These are phyloP conservation scores for Mycothermus thermophilus DNA, from an alignment of 495 filamentous ascomycete genomes.

Conservation along the genomic window DNA sequence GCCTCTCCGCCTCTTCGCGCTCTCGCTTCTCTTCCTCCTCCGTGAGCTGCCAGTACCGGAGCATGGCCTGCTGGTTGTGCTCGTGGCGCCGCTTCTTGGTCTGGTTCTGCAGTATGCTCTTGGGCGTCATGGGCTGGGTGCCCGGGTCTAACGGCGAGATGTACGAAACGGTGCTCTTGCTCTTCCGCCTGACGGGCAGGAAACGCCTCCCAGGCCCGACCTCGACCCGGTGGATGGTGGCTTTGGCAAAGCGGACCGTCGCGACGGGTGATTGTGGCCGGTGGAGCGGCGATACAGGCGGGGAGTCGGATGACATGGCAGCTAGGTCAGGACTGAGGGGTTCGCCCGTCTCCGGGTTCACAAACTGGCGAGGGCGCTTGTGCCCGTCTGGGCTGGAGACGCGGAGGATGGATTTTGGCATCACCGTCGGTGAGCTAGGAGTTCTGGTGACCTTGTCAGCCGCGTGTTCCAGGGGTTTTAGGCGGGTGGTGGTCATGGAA, in stretches of 20 bases:
- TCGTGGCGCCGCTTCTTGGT: constrained; percentile 20
- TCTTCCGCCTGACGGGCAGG: constrained; percentile 21
- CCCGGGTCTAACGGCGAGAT: constrained; percentile 20
- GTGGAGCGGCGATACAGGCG: constrained; percentile 7
- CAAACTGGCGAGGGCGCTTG: constrained; percentile 8
- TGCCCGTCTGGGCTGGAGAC: constrained; percentile 16
- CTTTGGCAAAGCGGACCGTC: constrained; percentile 22
- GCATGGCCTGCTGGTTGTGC: constrained; percentile 24
- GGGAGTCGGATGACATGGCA: constrained; percentile 2
- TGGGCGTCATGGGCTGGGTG: constrained; percentile 9
- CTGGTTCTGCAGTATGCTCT: constrained; percentile 13
- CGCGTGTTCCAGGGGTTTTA: background rate
- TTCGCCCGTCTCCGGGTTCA: constrained; percentile 4
- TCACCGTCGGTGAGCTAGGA: constrained; percentile 1
- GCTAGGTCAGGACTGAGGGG: constrained; percentile 2
- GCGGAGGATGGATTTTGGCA: constrained; percentile 21
- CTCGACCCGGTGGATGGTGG: constrained; percentile 21
- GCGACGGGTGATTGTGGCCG: constrained; percentile 13
- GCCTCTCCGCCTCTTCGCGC: constrained; percentile 15
- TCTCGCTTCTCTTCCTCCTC: constrained; percentile 21
- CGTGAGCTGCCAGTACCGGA: constrained; percentile 20
- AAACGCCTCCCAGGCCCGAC: constrained; percentile 18
- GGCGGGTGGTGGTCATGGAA: background rate
- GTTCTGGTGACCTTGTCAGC: background rate
- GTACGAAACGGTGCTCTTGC: constrained; percentile 22